Conservation (phyloP, 2,329 filamentous ascomycete species). For the Gaeumannomyces sp. region DNA sequence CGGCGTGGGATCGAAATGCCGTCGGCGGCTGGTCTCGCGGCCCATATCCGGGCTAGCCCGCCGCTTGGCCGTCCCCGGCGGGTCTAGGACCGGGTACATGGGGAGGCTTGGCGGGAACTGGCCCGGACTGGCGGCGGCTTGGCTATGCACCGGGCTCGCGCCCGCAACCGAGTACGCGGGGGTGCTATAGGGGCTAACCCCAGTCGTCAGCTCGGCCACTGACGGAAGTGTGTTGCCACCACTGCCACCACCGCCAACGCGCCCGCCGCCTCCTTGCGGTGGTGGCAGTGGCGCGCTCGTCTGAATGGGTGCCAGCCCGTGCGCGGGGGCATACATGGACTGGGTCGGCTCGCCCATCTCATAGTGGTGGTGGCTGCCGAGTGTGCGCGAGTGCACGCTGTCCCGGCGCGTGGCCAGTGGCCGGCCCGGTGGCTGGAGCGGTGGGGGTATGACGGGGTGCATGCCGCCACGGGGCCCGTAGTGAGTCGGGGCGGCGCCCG, state of each 20-base stretch:
- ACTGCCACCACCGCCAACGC: slow-evolving; percentile 22
- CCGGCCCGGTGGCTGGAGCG: slow-evolving; percentile 14
- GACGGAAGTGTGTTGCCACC: slow-evolving; percentile 49
- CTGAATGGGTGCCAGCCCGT: slow-evolving; percentile 49
- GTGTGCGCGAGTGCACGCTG: slow-evolving; percentile 28
- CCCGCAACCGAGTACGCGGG: slow-evolving; percentile 43
- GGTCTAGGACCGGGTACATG: slow-evolving; percentile 32
- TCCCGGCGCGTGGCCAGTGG: slow-evolving; percentile 32
- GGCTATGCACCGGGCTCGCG: slow-evolving; percentile 31
- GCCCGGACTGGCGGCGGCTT: slow-evolving; percentile 34
- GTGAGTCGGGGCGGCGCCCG: slow-evolving; percentile 31
- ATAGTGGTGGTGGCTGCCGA: slow-evolving; percentile 25
- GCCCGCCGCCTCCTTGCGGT: slow-evolving; percentile 13
- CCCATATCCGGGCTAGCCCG: slow-evolving; percentile 44
- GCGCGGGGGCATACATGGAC: slow-evolving; percentile 27
- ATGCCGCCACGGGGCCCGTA: slow-evolving; percentile 30
- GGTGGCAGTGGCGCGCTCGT: slow-evolving; percentile 17
- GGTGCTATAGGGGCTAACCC: slow-evolving; percentile 55
- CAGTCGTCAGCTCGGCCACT: slow-evolving; percentile 58
- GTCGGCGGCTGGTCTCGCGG: slow-evolving; percentile 38
- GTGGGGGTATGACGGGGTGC: slow-evolving; percentile 11
- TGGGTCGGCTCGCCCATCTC: slow-evolving; percentile 9
- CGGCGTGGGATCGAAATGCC: slow-evolving; percentile 26
- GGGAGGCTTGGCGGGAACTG: slow-evolving; percentile 30
- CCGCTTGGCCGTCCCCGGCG: slow-evolving; percentile 40